Conservation (phyloP, 176 grass and related monocot species). For the Aegilops tauschii region DNA sequence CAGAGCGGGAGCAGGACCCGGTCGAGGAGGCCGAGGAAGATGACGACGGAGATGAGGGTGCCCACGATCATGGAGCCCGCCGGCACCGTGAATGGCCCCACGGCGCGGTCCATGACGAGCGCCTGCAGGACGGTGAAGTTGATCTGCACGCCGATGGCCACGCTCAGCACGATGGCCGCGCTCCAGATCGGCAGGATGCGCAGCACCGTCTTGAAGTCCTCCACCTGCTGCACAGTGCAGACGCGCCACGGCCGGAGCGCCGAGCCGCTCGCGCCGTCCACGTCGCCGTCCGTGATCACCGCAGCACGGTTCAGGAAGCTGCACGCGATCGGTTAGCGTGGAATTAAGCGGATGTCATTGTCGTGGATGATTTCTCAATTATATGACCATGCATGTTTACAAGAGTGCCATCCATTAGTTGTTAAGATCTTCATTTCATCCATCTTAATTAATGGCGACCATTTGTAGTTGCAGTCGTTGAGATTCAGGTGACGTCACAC, state of each 20-base stretch:
- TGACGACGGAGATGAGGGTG: background rate
- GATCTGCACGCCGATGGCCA: slow-evolving; percentile 56
- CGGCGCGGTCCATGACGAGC: slow-evolving; percentile 67
- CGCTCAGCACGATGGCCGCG: slow-evolving; percentile 44
- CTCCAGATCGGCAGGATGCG: slow-evolving; percentile 66
- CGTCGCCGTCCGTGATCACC: slow-evolving; percentile 52
- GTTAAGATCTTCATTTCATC: background rate
- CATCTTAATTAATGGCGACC: background rate
- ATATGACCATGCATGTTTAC: too few species aligned
- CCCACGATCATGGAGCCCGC: slow-evolving; percentile 50
- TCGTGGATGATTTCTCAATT: too few species aligned
- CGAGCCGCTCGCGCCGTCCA: background rate
- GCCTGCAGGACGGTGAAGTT: slow-evolving; percentile 70
- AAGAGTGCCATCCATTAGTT: background rate
- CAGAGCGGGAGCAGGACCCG: slow-evolving; percentile 55
- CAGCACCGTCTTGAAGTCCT: slow-evolving; percentile 62
- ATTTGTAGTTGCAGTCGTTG: background rate
- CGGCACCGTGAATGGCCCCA: slow-evolving; percentile 54
- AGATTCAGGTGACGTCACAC: background rate
- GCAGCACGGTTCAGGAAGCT: slow-evolving; percentile 78
- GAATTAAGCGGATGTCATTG: background rate
- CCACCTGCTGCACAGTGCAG: slow-evolving; percentile 71
- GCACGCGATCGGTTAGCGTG: background rate
- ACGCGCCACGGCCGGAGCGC: slow-evolving; percentile 45
- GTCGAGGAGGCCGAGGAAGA: slow-evolving; percentile 56